Evolutionary conservation across 441 rosid species (phyloP).

Genomic region (Flueggea neowawraea): DNA sequence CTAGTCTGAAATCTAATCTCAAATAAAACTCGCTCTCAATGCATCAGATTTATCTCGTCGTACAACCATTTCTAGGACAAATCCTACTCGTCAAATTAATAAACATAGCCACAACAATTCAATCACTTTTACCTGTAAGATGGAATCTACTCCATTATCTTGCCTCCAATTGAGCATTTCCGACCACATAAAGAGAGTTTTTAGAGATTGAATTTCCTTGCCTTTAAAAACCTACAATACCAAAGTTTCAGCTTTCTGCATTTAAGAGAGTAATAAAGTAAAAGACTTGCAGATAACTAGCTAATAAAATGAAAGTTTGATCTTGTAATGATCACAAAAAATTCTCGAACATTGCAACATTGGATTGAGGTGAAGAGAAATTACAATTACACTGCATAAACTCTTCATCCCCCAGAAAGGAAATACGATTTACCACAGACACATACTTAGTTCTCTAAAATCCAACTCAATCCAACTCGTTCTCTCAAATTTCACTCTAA

Average conservation of each 20-base stretch:
- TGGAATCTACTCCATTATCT: conserved; percentile 68
- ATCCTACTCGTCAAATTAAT: background rate
- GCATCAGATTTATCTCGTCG: conserved; percentile 9
- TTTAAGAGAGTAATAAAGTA: background rate
- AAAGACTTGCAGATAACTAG: too few relatives aligned
- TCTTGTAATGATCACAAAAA: too few relatives aligned
- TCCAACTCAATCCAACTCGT: too few relatives aligned
- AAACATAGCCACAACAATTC: conserved; percentile 7
- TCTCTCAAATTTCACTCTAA: too few relatives aligned
- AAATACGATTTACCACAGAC: too few relatives aligned
- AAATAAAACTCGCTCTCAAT: conserved; percentile 3
- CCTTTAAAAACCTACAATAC: conserved; percentile 70
- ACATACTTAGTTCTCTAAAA: too few relatives aligned
- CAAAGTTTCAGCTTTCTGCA: conserved; percentile 10
- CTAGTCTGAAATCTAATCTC: conserved; percentile 3
- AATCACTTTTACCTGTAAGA: conserved; percentile 56
- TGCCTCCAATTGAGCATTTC: conserved; percentile 94
- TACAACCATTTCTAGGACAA: conserved; percentile 5
- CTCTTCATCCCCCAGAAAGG: too few relatives aligned
- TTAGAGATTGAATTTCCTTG: conserved; percentile 83
- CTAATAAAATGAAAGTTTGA: too few relatives aligned
- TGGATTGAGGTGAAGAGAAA: too few relatives aligned
- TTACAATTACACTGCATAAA: too few relatives aligned
- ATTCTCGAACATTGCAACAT: too few relatives aligned
- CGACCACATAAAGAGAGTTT: conserved; percentile 86